Conservation (phyloP, 306 rosid species). For the Pyrus betulifolia region DNA sequence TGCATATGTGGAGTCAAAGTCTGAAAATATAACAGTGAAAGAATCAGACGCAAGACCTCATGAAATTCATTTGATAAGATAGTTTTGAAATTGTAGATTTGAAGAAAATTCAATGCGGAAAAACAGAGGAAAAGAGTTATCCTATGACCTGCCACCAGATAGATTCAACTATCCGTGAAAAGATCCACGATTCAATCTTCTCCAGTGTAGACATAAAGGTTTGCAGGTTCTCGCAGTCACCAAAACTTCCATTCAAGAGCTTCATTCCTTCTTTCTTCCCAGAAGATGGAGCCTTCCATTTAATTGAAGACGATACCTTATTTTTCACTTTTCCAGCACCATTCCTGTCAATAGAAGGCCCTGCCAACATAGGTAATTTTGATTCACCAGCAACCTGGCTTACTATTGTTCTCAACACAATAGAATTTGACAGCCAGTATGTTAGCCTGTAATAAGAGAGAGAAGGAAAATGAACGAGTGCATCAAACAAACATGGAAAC, state of each 20-base stretch:
- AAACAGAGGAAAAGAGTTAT: neutral
- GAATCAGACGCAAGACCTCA: neutral
- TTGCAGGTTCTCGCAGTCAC: conserved; percentile 57
- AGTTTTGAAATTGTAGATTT: neutral
- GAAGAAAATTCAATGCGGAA: neutral
- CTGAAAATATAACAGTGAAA: conserved; percentile 35
- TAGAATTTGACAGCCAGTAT: conserved; percentile 81
- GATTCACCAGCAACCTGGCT: conserved; percentile 39
- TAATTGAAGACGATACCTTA: conserved; percentile 32
- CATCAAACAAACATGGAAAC: neutral
- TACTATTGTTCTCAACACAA: conserved; percentile 71
- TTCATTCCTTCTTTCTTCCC: conserved; percentile 34
- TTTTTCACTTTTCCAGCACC: conserved; percentile 37
- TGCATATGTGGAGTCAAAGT: conserved; percentile 94
- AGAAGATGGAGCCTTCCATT: conserved; percentile 59
- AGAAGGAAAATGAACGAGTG: conserved; percentile 16
- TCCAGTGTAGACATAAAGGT: conserved; percentile 59
- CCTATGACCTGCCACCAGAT: conserved; percentile 94
- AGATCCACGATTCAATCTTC: conserved; percentile 90
- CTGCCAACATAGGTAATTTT: conserved; percentile 26
- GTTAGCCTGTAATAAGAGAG: conserved; percentile 55
- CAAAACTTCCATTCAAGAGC: conserved; percentile 29
- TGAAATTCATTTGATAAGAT: neutral
- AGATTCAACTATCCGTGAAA: conserved; percentile 88
- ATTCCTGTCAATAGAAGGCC: conserved; percentile 40